These are phyloP conservation scores for Alternaria arbusti DNA, from an alignment of 2,329 filamentous ascomycete species.

Conservation along the genomic window DNA sequence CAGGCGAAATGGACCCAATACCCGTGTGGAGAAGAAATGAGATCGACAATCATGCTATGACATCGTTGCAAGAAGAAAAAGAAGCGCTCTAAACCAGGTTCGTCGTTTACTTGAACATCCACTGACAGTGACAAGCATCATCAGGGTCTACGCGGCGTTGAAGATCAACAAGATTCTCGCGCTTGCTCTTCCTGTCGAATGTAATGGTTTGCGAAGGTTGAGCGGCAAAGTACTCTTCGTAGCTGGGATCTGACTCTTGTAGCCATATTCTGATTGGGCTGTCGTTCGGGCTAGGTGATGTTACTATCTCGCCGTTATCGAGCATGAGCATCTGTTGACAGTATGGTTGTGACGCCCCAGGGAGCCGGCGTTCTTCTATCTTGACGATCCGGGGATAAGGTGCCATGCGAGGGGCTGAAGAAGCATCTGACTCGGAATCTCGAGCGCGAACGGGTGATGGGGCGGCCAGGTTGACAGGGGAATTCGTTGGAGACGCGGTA, in stretches of 20 bases:
- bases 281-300: constrained; percentile 41
- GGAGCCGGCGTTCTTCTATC: constrained; percentile 67
- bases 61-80: neutral
- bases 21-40: neutral
- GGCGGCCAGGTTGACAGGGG: constrained; percentile 2
- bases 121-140: constrained; percentile 47
- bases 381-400: constrained; percentile 67
- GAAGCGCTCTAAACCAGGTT: neutral
- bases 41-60: neutral
- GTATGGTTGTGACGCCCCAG: constrained; percentile 59
- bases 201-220: constrained; percentile 13
- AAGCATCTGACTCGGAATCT: constrained; percentile 25
- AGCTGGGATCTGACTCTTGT: constrained; percentile 50
- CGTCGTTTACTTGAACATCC: constrained; percentile 45
- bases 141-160: constrained; percentile 37
- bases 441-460: constrained; percentile 1
- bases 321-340: constrained; percentile 70
- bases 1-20: constrained; percentile 4
- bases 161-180: constrained; percentile 10
- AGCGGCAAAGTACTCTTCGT: constrained; percentile 32
- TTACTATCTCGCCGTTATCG: constrained; percentile 55
- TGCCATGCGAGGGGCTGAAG: constrained; percentile 30
- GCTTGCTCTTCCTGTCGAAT: constrained; percentile 16
- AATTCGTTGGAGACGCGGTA: constrained; percentile 8
- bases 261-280: constrained; percentile 48